phyloP scores from a whole-genome alignment of 2,329 filamentous ascomycete species.

The Ascochyta viciae-villosae region DNA sequence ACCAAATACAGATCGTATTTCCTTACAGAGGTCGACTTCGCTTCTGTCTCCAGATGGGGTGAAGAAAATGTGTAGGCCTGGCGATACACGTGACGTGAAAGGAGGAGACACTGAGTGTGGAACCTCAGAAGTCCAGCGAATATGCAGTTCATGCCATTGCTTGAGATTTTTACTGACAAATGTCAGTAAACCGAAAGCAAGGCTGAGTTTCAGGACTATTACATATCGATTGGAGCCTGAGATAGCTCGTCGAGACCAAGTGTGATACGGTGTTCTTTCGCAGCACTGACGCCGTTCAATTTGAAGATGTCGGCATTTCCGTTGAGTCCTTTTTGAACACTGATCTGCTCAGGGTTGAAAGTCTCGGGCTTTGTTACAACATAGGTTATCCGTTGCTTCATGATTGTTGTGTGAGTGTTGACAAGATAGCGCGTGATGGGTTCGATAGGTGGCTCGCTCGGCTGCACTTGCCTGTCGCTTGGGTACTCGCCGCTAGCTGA shows the following conservation, averaged over 20 bases:
- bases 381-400: conserved; percentile 82
- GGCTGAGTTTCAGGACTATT: not conserved
- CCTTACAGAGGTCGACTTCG: conserved; percentile 58
- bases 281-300: conserved; percentile 68
- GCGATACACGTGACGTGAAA: conserved; percentile 75
- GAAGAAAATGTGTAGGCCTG: conserved; percentile 83
- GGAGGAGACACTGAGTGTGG: conserved; percentile 69
- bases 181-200: not conserved
- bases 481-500: conserved; percentile 18
- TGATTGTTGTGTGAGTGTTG: conserved; percentile 26
- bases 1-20: conserved; percentile 66
- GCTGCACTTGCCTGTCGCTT: conserved; percentile 9
- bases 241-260: conserved; percentile 77
- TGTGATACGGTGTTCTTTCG: conserved; percentile 81
- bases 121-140: conserved; percentile 75
- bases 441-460: conserved; percentile 10
- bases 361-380: conserved; percentile 70
- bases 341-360: conserved; percentile 69
- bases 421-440: conserved; percentile 18
- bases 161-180: conserved; percentile 64
- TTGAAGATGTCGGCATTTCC: conserved; percentile 56
- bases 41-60: conserved; percentile 61
- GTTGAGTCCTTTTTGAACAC: conserved; percentile 53
- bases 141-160: conserved; percentile 73
- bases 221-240: conserved; percentile 23